These are phyloP conservation scores for Lactarius indigo DNA, from an alignment of 768 basidiomycete genomes.

Conservation along the genomic window DNA sequence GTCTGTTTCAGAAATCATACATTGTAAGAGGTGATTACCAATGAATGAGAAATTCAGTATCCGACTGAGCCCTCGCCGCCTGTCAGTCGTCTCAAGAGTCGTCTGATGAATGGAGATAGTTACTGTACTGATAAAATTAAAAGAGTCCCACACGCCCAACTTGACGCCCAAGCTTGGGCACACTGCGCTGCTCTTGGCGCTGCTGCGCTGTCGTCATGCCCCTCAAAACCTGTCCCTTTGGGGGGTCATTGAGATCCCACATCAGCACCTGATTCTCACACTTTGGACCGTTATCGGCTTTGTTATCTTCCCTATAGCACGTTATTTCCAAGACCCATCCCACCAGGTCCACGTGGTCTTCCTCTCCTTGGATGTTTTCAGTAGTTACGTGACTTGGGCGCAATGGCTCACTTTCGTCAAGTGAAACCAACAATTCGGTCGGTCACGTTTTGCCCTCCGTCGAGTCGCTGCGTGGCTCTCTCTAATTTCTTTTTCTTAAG, in stretches of 20 bases:
- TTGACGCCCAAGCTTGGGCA: too few species aligned
- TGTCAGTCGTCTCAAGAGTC: too few species aligned
- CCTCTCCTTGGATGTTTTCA: slow-evolving; percentile 20
- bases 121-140: too few species aligned
- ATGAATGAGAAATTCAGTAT: too few species aligned
- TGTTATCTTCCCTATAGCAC: background rate
- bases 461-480: too few species aligned
- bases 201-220: background rate
- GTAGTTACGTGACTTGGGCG: slow-evolving; percentile 6
- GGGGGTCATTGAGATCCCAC: background rate
- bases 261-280: background rate
- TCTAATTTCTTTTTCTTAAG: slow-evolving; percentile 14
- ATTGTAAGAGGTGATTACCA: too few species aligned
- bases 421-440: slow-evolving; percentile 19
- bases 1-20: too few species aligned
- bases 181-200: too few species aligned
- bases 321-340: slow-evolving; percentile 21
- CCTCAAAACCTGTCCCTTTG: background rate
- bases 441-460: background rate
- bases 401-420: slow-evolving; percentile 22
- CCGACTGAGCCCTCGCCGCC: too few species aligned
- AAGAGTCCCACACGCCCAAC: too few species aligned
- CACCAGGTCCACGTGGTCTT: slow-evolving; percentile 20
- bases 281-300: background rate
- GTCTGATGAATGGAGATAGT: too few species aligned